phyloP scores from a whole-genome alignment of 202 grass and related monocot species.

The Panicum virgatum region DNA sequence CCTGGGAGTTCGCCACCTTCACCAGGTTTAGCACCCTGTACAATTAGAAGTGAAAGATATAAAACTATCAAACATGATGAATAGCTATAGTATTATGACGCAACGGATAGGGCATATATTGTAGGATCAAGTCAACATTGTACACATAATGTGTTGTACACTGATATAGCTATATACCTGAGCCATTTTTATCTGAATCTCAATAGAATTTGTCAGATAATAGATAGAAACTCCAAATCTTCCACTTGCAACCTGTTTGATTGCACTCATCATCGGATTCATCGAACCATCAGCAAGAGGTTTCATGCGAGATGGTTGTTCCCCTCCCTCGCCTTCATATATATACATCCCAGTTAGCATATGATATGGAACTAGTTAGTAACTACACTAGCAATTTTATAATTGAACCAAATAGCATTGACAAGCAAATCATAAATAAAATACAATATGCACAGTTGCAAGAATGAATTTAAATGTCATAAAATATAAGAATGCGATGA shows the following conservation, averaged over 20 bases:
- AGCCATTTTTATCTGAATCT: conserved; percentile 98
- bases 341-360: conserved; percentile 19
- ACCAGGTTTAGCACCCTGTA: conserved; percentile 70
- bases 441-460: neutral
- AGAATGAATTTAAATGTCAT: neutral
- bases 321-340: conserved; percentile 77
- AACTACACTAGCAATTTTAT: neutral
- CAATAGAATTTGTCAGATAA: conserved; percentile 76
- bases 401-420: neutral
- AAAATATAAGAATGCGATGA: neutral
- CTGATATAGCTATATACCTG: conserved; percentile 55
- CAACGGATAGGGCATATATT: neutral
- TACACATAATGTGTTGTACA: neutral
- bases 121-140: neutral
- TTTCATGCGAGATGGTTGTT: conserved; percentile 74
- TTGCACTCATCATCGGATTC: conserved; percentile 81
- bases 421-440: neutral
- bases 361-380: conserved; percentile 31
- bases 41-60: neutral
- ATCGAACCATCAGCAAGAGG: conserved; percentile 64
- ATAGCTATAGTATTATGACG: neutral
- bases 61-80: neutral
- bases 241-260: conserved; percentile 89
- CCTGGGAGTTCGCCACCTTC: conserved; percentile 73
- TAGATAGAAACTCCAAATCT: conserved; percentile 86